Evolutionary conservation across 1,284 basidiomycete genomes (phyloP).

Genomic region (Pyrrhoderma lamaoense): DNA sequence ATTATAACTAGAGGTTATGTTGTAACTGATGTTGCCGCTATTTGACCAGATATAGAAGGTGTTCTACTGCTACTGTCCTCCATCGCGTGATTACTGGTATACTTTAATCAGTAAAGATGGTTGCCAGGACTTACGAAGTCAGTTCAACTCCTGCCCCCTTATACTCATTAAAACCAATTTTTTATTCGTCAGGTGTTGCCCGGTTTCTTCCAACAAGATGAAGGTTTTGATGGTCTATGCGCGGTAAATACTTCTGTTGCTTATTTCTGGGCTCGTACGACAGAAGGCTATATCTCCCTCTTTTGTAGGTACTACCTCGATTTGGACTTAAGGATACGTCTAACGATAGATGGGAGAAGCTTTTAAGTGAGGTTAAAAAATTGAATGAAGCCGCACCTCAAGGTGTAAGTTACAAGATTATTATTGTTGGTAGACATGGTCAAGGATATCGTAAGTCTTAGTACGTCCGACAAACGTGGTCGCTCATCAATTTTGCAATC

Average conservation of each 20-base stretch:
- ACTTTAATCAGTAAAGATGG: no score
- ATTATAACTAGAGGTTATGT: no score
- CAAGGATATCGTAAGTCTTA: constrained; percentile 55
- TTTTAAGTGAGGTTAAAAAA: constrained; percentile 34
- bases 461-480: neutral
- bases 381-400: constrained; percentile 39
- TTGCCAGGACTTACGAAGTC: no score
- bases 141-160: no score
- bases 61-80: no score
- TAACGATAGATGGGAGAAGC: constrained; percentile 44
- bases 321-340: constrained; percentile 56
- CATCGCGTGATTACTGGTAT: no score
- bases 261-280: neutral
- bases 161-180: no score
- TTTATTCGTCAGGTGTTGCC: constrained; percentile 26
- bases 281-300: no score
- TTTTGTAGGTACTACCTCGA: constrained; percentile 19
- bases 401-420: constrained; percentile 48
- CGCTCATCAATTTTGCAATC: neutral
- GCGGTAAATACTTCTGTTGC: constrained; percentile 16
- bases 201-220: constrained; percentile 35
- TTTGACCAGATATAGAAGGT: no score
- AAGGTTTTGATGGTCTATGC: constrained; percentile 19
- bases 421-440: constrained; percentile 65
- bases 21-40: no score